Evolutionary conservation across 257 asterid species (phyloP).

Genomic region (Solanum neorickii): DNA sequence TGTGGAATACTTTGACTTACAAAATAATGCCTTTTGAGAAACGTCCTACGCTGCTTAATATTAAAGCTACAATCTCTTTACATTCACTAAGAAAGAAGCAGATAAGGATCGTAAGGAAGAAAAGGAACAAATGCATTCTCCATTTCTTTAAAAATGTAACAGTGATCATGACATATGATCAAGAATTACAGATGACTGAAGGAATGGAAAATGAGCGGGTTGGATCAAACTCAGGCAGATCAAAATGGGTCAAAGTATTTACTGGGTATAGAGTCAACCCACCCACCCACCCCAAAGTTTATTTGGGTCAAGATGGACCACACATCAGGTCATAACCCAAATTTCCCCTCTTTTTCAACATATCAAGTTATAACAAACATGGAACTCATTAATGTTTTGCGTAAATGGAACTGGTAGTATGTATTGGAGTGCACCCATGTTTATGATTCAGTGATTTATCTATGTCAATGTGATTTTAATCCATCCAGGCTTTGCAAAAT

Average conservation of each 20-base stretch:
- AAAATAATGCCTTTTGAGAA: background rate
- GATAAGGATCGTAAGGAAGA: no score
- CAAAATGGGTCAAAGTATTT: background rate
- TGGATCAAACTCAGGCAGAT: background rate
- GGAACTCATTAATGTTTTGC: background rate
- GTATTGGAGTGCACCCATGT: background rate
- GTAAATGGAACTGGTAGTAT: background rate
- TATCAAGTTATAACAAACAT: background rate
- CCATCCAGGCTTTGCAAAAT: background rate
- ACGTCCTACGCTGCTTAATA: background rate
- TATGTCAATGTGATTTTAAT: background rate
- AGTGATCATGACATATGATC: background rate
- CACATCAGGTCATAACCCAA: background rate
- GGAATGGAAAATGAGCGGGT: background rate
- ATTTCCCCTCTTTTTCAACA: background rate
- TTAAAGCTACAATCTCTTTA: background rate
- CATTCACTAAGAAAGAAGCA: background rate
- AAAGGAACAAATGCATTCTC: background rate
- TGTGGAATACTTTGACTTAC: background rate
- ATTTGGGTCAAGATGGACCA: background rate
- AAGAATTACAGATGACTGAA: background rate
- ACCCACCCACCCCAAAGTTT: background rate
- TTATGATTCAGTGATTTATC: background rate
- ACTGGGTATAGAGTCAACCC: background rate
- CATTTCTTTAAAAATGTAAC: background rate